Evolutionary conservation across 192 early-diverging fungal species (phyloP), one percentile per base, ranked within the genome.

Genomic region (Coemansia sp.): DNA sequence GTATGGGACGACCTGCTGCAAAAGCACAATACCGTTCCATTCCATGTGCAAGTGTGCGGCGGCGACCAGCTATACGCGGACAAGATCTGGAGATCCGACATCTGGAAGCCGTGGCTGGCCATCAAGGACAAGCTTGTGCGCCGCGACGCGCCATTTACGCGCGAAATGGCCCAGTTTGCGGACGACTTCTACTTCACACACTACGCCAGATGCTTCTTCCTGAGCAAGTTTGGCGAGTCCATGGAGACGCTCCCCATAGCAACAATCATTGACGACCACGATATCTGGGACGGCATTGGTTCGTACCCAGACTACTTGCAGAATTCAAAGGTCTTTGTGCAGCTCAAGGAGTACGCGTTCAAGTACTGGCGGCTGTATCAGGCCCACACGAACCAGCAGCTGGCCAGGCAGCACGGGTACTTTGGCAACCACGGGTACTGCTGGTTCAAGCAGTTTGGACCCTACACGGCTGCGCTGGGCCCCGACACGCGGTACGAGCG

Each of bases 311-410:
- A 85, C 55, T 87, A 89, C 39, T 84, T 93, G 71, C 90, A 90
- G 67, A 46, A 81, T 51, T 89, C 89, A 21, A 73, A 84, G 6
- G 87, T 91, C 18, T 91, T 93, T 81, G 83, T 87, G 71, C 87
- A 90, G 85, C 90, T 93, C 61, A 88, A 86, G 70, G 77, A 86
- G 35, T 78, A 88, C 41, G 93, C 92, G 6, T 75, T 85, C 64
- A 87, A 89, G 20, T 92, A 92, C 80, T 94, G 92, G 84, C 85
- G 89, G 59, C 72, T 96, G 62, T 96, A 91, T 87, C 94, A 96
- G 83, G 90, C 89, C 4, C 92, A 94, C 67, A 86, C 90, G 21
- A 94, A 85, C 21, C 68, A 86, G 36, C 67, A 82, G 30, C 66
- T 85, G 51, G 86, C 88, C 14, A 48, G 74, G 18, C 75, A 86